Evolutionary conservation across 345 rosid genomes (phyloP).

Genomic region (Aquilaria sinensis): DNA sequence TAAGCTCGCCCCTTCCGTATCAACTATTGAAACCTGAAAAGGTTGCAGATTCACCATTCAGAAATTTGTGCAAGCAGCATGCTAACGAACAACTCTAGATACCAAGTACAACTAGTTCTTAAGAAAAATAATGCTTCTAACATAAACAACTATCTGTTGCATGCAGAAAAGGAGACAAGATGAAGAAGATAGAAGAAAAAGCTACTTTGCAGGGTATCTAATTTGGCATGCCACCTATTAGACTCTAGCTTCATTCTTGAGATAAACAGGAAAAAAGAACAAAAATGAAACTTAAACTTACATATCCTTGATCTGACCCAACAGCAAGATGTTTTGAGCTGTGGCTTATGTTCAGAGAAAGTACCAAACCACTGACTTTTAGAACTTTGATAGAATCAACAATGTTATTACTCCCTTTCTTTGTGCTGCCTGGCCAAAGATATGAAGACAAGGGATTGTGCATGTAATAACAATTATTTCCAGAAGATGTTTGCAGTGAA

Average conservation of each 20-base stretch:
- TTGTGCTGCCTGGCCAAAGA: slow-evolving; percentile 45
- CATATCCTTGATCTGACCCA: slow-evolving; percentile 89
- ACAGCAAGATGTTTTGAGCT: slow-evolving; percentile 57
- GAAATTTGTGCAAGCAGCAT: not conserved
- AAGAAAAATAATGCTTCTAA: not conserved
- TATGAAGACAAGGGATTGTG: slow-evolving; percentile 2
- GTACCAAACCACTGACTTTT: slow-evolving; percentile 65
- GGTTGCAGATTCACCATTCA: not conserved
- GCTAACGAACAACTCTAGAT: too few species aligned
- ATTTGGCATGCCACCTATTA: not conserved
- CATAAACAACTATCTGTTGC: not conserved
- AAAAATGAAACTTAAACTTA: slow-evolving; percentile 25
- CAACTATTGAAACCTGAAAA: slow-evolving; percentile 64
- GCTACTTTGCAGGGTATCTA: too few species aligned
- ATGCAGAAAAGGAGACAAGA: not conserved
- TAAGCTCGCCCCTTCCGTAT: slow-evolving; percentile 44
- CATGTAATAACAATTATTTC: not conserved
- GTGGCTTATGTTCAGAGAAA: slow-evolving; percentile 43
- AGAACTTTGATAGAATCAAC: slow-evolving; percentile 54
- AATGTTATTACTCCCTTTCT: slow-evolving; percentile 61
- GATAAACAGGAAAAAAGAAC: not conserved
- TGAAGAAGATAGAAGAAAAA: too few species aligned
- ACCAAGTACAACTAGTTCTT: not conserved
- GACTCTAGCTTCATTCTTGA: not conserved
- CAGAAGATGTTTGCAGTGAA: not conserved